Evolutionary conservation across 2,329 filamentous ascomycete species (phyloP), one percentile per base, ranked within the genome.

Genomic region (Fusarium brachygibbosum): DNA sequence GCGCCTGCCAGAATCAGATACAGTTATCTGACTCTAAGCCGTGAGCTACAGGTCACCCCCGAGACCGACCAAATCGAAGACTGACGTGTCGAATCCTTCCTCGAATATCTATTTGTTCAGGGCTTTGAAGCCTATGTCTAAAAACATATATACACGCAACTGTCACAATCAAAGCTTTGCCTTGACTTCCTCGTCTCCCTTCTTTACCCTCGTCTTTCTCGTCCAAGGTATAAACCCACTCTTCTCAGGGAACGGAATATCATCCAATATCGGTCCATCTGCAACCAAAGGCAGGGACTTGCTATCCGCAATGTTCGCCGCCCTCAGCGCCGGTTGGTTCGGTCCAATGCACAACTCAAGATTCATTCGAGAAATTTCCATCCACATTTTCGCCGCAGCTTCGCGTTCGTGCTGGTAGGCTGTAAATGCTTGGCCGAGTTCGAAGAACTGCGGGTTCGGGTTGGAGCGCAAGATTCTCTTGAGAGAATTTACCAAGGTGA

Each of bases 371-470:
- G 64, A 67, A 0, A 67, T 21, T 0, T 67, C 58, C 14, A 68
- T 52, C 63, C 64, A 67, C 3, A 64, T 0, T 7, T 66, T 68
- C 3, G 64, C 64, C 0, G 21, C 37, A 23, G 63, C 21, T 0
- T 67, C 64, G 2, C 58, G 51, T 5, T 51, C 63, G 5, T 63
- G 37, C 11, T 67, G 64, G 6, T 67, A 67, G 5, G 37, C 17
- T 1, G 53, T 21, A 6, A 67, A 68, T 5, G 50, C 32, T 2
- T 58, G 58, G 0, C 51, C 34, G 0, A 67, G 8, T 1, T 64
- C 38, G 8, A 21, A 51, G 1, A 37, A n/a, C 7, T 25, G 32
- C 1, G 64, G 64, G 2, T 63, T 40, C 10, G 58, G n/a, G 2
- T 49, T 34, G 0, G 51, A 52, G 10, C 38, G 58, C 0, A 67